Conservation (phyloP, 2,329 filamentous ascomycete genomes). For the Dactylellina cionopaga region DNA sequence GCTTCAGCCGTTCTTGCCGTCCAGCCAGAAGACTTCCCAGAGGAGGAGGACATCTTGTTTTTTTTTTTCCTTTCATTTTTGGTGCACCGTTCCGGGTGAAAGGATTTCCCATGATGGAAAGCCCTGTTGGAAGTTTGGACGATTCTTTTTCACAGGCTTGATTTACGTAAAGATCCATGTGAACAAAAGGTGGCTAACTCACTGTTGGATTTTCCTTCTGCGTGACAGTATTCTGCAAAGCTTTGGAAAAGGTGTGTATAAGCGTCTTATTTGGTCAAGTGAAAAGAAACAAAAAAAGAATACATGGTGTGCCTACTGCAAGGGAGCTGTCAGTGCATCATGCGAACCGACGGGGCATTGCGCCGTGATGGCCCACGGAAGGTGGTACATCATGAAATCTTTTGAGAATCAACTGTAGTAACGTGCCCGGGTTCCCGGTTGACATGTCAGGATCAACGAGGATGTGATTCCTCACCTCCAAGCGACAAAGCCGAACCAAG, state of each 20-base stretch:
- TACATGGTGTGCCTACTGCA: conserved; percentile 6
- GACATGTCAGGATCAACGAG: conserved; percentile 45
- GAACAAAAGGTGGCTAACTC: no score
- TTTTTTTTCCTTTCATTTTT: neutral
- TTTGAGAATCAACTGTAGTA: neutral
- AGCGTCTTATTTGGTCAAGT: neutral
- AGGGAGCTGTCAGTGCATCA: conserved; percentile 16
- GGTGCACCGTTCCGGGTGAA: conserved; percentile 15
- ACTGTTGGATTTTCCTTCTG: neutral
- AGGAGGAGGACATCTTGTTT: conserved; percentile 1
- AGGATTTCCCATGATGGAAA: conserved; percentile 6
- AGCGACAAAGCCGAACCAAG: conserved; percentile 38
- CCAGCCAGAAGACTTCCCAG: conserved; percentile 10
- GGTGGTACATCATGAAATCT: neutral
- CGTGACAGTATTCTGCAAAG: conserved; percentile 50
- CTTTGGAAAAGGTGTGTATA: conserved; percentile 47
- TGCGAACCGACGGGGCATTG: neutral
- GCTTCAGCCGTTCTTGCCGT: conserved; percentile 52
- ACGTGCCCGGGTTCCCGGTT: conserved; percentile 18
- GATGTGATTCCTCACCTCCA: conserved; percentile 51
- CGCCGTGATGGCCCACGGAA: neutral
- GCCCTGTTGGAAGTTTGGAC: conserved; percentile 1
- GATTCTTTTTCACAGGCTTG: conserved; percentile 1
- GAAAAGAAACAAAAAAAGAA: neutral
- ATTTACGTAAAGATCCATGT: conserved; percentile 43